A percentile compares a stretch with the other conserved stretches of the same genome.
Conservation (phyloP, 2,329 filamentous ascomycete genomes). For the Curvularia hawaiiensis region DNA sequence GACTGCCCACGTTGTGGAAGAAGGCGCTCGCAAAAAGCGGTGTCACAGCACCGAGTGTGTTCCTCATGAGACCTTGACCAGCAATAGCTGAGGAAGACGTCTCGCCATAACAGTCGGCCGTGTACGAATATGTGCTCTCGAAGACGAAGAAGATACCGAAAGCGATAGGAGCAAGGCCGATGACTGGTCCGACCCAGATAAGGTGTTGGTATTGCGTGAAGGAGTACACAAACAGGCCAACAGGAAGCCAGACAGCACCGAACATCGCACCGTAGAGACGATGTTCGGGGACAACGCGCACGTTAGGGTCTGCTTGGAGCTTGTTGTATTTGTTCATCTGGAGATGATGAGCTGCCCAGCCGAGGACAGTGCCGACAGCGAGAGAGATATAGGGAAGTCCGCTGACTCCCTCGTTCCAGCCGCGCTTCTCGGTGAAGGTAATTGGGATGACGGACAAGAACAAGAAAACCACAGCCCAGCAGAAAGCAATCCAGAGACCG, state of each 20-base stretch:
- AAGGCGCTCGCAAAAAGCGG: slow-evolving; percentile 59
- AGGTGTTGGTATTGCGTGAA: slow-evolving; percentile 59
- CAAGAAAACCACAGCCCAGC: slow-evolving; percentile 60
- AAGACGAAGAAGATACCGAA: slow-evolving; percentile 61
- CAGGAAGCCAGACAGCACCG: slow-evolving; percentile 39
- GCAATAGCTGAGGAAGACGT: slow-evolving; percentile 53
- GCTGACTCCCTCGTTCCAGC: slow-evolving; percentile 57
- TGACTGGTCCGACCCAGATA: slow-evolving; percentile 56
- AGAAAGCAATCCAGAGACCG: slow-evolving; percentile 59
- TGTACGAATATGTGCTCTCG: slow-evolving; percentile 56
- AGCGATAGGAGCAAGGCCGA: slow-evolving; percentile 57
- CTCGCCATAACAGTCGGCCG: slow-evolving; percentile 59
- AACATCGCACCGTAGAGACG: slow-evolving; percentile 41
- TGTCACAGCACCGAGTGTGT: slow-evolving; percentile 59
- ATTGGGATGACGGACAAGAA: slow-evolving; percentile 52
- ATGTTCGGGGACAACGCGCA: slow-evolving; percentile 45
- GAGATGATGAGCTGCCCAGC: slow-evolving; percentile 56
- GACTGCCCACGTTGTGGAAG: slow-evolving; percentile 60
- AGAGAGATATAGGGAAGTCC: slow-evolving; percentile 60
- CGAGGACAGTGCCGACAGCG: slow-evolving; percentile 55
- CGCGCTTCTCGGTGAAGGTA: slow-evolving; percentile 56
- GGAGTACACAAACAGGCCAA: slow-evolving; percentile 54
- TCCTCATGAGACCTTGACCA: slow-evolving; percentile 59
- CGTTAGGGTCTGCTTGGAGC: slow-evolving; percentile 45
- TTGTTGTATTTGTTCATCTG: slow-evolving; percentile 58